Evolutionary conservation across 2,329 filamentous ascomycete species (phyloP).

Genomic region (Apiospora hydei): DNA sequence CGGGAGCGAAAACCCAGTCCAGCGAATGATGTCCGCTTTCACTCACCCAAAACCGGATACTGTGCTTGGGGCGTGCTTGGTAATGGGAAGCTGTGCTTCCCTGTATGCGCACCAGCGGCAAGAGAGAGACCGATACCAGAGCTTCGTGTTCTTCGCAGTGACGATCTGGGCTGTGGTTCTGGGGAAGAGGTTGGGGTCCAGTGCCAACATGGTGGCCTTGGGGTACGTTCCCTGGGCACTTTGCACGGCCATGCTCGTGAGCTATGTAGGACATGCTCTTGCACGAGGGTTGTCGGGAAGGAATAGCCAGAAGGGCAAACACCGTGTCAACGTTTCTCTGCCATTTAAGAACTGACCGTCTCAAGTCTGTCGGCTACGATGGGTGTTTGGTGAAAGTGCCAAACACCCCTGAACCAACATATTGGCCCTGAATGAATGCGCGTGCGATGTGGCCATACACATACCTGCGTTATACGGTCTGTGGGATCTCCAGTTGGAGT

Average conservation of each 20-base stretch:
- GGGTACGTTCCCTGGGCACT: conserved; percentile 1
- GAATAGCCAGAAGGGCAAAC: neutral
- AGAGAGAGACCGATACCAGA: conserved; percentile 9
- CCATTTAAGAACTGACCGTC: neutral
- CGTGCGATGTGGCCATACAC: neutral
- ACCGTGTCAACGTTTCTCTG: neutral
- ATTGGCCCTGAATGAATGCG: neutral
- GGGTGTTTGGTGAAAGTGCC: neutral
- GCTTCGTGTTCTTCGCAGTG: neutral
- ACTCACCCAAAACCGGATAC: neutral
- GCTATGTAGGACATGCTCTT: conserved; percentile 11
- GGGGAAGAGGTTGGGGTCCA: neutral
- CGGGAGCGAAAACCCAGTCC: neutral
- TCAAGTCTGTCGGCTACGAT: neutral
- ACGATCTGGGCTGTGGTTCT: neutral
- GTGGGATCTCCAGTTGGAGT: neutral
- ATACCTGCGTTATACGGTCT: neutral
- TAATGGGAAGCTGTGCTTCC: neutral
- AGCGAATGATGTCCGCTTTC: neutral
- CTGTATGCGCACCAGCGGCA: neutral
- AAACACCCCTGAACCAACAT: neutral
- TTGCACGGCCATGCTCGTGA: neutral
- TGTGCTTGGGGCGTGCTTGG: conserved; percentile 1
- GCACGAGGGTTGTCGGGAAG: neutral
- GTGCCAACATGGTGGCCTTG: conserved; percentile 9